Percentiles rank a stretch among this genome's conserved stretches.
Evolutionary conservation across 331 rosid genomes (phyloP).

Genomic region (Prunus yedoensis): DNA sequence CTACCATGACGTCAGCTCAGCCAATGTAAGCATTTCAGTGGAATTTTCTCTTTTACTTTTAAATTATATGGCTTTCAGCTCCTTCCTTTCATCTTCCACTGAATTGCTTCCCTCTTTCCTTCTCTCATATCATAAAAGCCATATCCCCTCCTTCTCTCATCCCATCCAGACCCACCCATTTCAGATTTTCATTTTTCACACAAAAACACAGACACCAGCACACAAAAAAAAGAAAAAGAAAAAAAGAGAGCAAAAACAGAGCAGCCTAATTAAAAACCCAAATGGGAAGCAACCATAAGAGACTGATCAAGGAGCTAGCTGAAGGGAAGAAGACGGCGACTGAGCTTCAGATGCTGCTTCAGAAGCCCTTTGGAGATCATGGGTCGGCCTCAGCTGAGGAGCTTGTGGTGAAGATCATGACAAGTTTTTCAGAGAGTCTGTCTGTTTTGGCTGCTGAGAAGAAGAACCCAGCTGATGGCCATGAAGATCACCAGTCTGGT

Average conservation of each 20-base stretch:
- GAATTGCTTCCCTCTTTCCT: constrained; percentile 47
- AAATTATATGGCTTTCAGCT: not conserved
- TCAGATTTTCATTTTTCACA: constrained; percentile 4
- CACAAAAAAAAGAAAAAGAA: not conserved
- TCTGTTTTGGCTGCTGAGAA: constrained; percentile 35
- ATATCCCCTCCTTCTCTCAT: not conserved
- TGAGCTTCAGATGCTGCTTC: constrained; percentile 47
- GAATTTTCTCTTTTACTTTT: constrained; percentile 6
- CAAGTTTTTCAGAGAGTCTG: constrained; percentile 39
- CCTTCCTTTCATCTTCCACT: constrained; percentile 49
- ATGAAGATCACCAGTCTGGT: constrained; percentile 6
- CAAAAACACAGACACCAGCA: not conserved
- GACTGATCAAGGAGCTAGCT: constrained; percentile 32
- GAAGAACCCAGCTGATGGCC: not conserved
- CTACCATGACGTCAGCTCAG: not conserved
- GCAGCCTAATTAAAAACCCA: not conserved
- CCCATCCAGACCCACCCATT: not conserved
- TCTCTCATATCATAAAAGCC: not conserved
- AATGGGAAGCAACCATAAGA: not conserved
- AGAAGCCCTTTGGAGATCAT: constrained; percentile 6
- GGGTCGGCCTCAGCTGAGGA: constrained; percentile 30
- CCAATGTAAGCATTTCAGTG: constrained; percentile 5
- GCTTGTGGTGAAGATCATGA: constrained; percentile 31
- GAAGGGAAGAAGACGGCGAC: constrained; percentile 45
- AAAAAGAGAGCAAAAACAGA: not conserved